Evolutionary conservation across 2,329 filamentous ascomycete species (phyloP).

Genomic region (Epichloe amarillans): DNA sequence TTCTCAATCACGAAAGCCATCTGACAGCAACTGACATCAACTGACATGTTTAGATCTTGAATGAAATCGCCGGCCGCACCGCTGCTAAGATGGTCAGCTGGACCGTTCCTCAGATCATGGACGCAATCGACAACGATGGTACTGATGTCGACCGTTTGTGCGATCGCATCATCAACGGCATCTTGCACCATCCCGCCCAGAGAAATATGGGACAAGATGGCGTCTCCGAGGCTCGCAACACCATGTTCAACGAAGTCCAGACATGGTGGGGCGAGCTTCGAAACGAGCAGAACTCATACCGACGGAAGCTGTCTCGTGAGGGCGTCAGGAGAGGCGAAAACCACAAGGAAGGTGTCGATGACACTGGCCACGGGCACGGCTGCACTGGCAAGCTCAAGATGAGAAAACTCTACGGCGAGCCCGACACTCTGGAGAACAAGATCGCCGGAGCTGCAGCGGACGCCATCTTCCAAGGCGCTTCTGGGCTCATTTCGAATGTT

Average conservation of each 20-base stretch:
- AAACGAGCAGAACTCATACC: conserved; percentile 50
- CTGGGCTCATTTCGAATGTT: conserved; percentile 35
- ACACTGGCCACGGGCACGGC: conserved; percentile 75
- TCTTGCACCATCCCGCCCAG: conserved; percentile 81
- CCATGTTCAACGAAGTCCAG: conserved; percentile 70
- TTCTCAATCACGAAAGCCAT: too few relatives aligned
- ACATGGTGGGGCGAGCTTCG: conserved; percentile 68
- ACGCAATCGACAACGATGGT: conserved; percentile 69
- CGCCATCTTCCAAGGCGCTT: conserved; percentile 44
- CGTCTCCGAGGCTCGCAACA: conserved; percentile 53
- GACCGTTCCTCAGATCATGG: conserved; percentile 80
- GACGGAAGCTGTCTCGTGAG: conserved; percentile 60
- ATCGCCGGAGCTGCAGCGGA: conserved; percentile 43
- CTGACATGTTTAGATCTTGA: conserved; percentile 46
- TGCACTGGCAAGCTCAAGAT: conserved; percentile 68
- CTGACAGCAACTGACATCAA: neutral
- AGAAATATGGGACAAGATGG: conserved; percentile 57
- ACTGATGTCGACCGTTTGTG: conserved; percentile 57
- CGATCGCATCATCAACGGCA: conserved; percentile 64
- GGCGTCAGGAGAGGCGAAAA: conserved; percentile 70
- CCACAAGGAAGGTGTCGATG: conserved; percentile 73
- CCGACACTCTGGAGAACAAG: conserved; percentile 38
- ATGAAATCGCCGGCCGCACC: conserved; percentile 74
- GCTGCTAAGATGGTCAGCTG: conserved; percentile 69
- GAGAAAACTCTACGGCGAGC: conserved; percentile 48